Evolutionary conservation across 257 asterid genomes (phyloP).

Genomic region (Petrea volubilis): DNA sequence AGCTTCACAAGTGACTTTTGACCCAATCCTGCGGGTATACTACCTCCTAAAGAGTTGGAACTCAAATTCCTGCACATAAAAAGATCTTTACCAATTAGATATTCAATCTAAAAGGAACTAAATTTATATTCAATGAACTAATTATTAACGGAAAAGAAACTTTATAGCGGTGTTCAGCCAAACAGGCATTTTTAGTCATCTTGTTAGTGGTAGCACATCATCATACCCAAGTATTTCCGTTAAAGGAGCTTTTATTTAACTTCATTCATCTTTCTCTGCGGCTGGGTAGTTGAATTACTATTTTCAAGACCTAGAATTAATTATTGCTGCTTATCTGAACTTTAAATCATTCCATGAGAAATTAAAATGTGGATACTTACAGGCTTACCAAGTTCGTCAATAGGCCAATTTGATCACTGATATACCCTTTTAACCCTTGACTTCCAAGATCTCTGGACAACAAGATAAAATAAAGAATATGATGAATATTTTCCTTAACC

Average conservation of each 20-base stretch:
- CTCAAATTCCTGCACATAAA: conserved; percentile 74
- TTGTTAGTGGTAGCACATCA: background rate
- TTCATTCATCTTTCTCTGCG: conserved; percentile 9
- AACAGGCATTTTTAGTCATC: background rate
- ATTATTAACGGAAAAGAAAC: background rate
- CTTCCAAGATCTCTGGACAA: conserved; percentile 85
- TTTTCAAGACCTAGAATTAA: background rate
- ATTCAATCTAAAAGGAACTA: background rate
- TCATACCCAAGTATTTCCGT: background rate
- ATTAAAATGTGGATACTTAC: conserved; percentile 63
- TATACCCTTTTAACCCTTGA: conserved; percentile 93
- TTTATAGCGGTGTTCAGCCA: background rate
- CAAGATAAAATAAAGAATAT: background rate
- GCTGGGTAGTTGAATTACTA: background rate
- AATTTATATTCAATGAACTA: background rate
- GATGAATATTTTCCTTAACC: background rate
- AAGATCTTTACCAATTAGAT: conserved; percentile 3
- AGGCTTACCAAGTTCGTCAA: conserved; percentile 93
- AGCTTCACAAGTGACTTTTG: conserved; percentile 79
- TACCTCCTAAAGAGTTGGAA: conserved; percentile 71
- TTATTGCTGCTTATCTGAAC: background rate
- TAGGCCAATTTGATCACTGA: conserved; percentile 70
- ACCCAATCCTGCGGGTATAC: conserved; percentile 71
- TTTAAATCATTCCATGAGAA: conserved; percentile 13
- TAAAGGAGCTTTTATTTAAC: background rate